Evolutionary conservation across 1,139 yeast species (phyloP).

Genomic region (Geotrichum restrictum): DNA sequence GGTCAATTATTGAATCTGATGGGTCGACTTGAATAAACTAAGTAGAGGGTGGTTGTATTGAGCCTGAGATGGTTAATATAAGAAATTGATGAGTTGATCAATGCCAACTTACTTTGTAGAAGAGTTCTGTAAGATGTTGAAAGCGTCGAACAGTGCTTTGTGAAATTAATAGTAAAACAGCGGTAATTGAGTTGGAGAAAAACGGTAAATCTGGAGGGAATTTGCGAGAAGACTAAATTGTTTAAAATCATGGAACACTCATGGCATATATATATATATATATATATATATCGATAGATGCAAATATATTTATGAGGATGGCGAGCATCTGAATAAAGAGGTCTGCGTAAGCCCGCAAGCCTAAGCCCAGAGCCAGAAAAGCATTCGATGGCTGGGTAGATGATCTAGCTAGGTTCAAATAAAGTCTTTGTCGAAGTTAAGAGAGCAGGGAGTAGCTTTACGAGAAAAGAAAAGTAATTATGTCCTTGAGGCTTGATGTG

Average conservation of each 20-base stretch:
- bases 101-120: background rate
- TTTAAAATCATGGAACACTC: background rate
- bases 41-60: too few species aligned
- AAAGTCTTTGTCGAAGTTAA: background rate
- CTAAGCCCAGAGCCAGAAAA: background rate
- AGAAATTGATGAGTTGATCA: background rate
- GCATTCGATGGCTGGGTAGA: background rate
- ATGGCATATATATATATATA: background rate
- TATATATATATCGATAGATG: too few species aligned
- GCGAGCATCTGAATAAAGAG: background rate
- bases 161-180: too few species aligned
- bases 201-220: background rate
- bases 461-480: background rate
- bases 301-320: background rate
- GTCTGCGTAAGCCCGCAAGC: background rate
- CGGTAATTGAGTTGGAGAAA: too few species aligned
- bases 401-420: background rate
- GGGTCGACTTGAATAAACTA: too few species aligned
- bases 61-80: too few species aligned
- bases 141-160: too few species aligned
- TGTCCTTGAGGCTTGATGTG: too few species aligned
- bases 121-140: too few species aligned
- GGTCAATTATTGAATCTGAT: too few species aligned
- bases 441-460: background rate
- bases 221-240: background rate